phyloP scores from a whole-genome alignment of 306 rosid species.

The Trifolium repens region DNA sequence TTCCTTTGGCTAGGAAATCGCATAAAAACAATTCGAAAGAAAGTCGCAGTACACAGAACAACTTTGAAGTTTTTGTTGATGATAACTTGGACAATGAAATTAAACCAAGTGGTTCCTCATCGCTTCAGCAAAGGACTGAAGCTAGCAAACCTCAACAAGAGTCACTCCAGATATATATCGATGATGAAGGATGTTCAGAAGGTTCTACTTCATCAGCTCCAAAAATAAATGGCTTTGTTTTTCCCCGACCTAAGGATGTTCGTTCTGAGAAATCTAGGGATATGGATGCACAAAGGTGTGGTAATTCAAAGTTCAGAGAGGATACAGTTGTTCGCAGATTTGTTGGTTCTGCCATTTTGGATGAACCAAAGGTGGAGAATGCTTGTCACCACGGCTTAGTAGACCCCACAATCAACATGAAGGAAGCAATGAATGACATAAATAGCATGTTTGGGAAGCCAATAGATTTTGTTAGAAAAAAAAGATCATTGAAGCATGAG shows the following conservation, averaged over 20 bases:
- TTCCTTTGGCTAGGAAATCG: constrained; percentile 55
- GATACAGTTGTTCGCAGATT: constrained; percentile 88
- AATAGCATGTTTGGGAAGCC: constrained; percentile 97
- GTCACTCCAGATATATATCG: constrained; percentile 72
- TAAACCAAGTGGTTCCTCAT: constrained; percentile 43
- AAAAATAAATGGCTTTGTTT: constrained; percentile 52
- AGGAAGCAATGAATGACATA: constrained; percentile 96
- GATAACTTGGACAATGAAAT: constrained; percentile 54
- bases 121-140: constrained; percentile 50
- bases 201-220: constrained; percentile 60
- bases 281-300: constrained; percentile 47
- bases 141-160: constrained; percentile 52
- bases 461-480: constrained; percentile 75
- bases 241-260: constrained; percentile 67
- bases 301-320: constrained; percentile 70
- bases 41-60: constrained; percentile 34
- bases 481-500: constrained; percentile 63
- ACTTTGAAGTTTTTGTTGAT: constrained; percentile 66
- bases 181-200: constrained; percentile 58
- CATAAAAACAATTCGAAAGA: constrained; percentile 45
- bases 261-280: constrained; percentile 54
- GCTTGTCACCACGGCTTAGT: constrained; percentile 96
- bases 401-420: constrained; percentile 92
- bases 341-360: constrained; percentile 85
- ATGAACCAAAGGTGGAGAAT: constrained; percentile 88